phyloP scores from a whole-genome alignment of 2,329 filamentous ascomycete species.

The Paraphoma chrysanthemicola region DNA sequence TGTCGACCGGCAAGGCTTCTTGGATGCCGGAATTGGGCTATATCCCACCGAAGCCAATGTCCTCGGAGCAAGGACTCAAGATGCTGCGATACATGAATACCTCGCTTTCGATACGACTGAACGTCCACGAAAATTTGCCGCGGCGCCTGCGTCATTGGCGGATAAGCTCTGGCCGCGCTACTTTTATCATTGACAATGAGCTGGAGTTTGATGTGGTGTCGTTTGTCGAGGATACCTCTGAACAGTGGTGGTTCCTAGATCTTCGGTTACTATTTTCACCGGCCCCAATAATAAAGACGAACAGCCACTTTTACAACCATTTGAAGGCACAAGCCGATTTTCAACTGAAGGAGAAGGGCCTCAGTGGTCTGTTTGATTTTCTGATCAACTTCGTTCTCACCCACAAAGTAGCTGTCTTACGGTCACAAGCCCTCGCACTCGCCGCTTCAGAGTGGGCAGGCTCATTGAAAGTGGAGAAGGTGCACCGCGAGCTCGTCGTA shows the following conservation, averaged over 20 bases:
- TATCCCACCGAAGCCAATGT: conserved; percentile 74
- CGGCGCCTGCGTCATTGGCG: conserved; percentile 77
- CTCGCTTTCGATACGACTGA: conserved; percentile 80
- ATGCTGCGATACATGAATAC: conserved; percentile 84
- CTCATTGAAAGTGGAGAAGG: conserved; percentile 75
- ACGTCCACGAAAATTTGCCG: conserved; percentile 83
- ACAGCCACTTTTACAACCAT: conserved; percentile 65
- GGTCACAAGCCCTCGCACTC: conserved; percentile 77
- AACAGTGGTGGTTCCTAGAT: conserved; percentile 94
- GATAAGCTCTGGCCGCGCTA: conserved; percentile 86
- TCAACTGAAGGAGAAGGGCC: conserved; percentile 71
- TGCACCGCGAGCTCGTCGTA: conserved; percentile 82
- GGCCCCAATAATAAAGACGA: conserved; percentile 64
- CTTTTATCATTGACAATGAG: conserved; percentile 81
- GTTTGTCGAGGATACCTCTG: conserved; percentile 80
- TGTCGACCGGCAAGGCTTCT: conserved; percentile 77
- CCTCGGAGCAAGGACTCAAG: conserved; percentile 73
- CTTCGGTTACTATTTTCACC: conserved; percentile 84
- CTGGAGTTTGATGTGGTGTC: conserved; percentile 95
- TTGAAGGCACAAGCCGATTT: conserved; percentile 78
- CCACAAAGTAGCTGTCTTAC: conserved; percentile 85
- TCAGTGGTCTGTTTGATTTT: conserved; percentile 82
- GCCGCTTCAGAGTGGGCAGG: conserved; percentile 77
- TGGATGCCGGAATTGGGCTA: conserved; percentile 86
- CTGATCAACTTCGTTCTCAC: conserved; percentile 88